phyloP scores from a whole-genome alignment of 306 rosid species.

The Cicer yamashitae region DNA sequence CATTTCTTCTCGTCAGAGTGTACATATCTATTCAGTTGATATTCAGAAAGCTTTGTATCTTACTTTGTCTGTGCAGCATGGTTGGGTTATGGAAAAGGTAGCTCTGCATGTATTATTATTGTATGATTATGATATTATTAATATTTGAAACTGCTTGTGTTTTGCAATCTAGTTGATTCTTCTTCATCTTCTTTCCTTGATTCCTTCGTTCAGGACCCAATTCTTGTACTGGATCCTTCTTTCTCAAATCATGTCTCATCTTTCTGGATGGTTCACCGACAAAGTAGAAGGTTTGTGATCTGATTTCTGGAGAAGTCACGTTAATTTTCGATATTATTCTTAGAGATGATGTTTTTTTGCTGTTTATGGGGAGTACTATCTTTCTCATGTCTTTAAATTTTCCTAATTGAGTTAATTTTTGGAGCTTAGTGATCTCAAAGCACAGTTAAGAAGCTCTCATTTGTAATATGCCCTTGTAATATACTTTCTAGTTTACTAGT shows the following conservation, averaged over 20 bases:
- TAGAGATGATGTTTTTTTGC: slow-evolving; percentile 12
- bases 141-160: not conserved
- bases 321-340: slow-evolving; percentile 19
- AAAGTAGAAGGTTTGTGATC: slow-evolving; percentile 76
- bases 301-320: not conserved
- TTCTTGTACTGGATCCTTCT: slow-evolving; percentile 79
- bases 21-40: slow-evolving; percentile 85
- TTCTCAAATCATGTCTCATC: slow-evolving; percentile 72
- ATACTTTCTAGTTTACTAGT: not conserved
- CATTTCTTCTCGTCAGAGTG: slow-evolving; percentile 76
- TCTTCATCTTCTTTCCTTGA: slow-evolving; percentile 32
- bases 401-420: not conserved
- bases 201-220: slow-evolving; percentile 67
- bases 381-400: slow-evolving; percentile 6
- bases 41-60: slow-evolving; percentile 82
- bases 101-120: slow-evolving; percentile 10
- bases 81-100: slow-evolving; percentile 97
- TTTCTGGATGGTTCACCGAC: slow-evolving; percentile 89
- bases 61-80: slow-evolving; percentile 78
- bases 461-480: slow-evolving; percentile 8
- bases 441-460: not conserved
- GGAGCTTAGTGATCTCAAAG: slow-evolving; percentile 2
- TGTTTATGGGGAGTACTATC: slow-evolving; percentile 5
- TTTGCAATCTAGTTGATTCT: slow-evolving; percentile 11
- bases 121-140: not conserved